These are phyloP conservation scores for Penicillium ucsense DNA, from an alignment of 495 filamentous ascomycete genomes.

Conservation along the genomic window DNA sequence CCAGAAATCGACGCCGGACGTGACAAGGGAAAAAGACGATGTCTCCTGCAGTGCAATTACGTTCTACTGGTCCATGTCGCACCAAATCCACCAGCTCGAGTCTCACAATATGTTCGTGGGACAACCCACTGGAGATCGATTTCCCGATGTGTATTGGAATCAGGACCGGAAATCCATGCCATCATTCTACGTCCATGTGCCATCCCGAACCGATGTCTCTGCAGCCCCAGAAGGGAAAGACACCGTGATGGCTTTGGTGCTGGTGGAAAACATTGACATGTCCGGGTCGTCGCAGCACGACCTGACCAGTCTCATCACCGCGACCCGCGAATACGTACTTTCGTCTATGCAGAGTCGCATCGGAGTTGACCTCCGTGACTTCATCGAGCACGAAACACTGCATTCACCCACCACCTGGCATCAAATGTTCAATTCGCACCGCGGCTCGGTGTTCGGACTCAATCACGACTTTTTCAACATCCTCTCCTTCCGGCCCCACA, in stretches of 20 bases:
- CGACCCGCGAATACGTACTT: not conserved
- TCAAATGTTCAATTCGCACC: conserved; percentile 55
- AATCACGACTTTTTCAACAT: conserved; percentile 64
- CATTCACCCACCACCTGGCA: conserved; percentile 55
- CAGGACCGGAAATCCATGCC: conserved; percentile 50
- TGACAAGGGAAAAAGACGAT: conserved; percentile 32
- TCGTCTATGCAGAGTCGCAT: not conserved
- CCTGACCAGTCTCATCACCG: not conserved
- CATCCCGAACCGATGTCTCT: conserved; percentile 48
- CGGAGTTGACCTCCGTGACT: conserved; percentile 22
- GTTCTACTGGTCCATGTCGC: conserved; percentile 59
- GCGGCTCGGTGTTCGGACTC: conserved; percentile 57
- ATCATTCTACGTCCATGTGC: conserved; percentile 65
- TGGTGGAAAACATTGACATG: conserved; percentile 48
- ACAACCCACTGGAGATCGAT: conserved; percentile 53
- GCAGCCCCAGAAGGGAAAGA: conserved; percentile 53
- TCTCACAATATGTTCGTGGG: conserved; percentile 69
- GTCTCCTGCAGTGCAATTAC: conserved; percentile 59
- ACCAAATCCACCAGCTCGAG: conserved; percentile 43
- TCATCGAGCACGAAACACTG: conserved; percentile 45
- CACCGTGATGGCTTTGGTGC: conserved; percentile 53
- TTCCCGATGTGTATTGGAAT: conserved; percentile 57
- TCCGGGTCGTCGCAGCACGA: conserved; percentile 1
- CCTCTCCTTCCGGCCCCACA: conserved; percentile 50
- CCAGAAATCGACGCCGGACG: conserved; percentile 24